Conservation (phyloP, 129 eudicot genomes). For the Erigeron canadensis region DNA sequence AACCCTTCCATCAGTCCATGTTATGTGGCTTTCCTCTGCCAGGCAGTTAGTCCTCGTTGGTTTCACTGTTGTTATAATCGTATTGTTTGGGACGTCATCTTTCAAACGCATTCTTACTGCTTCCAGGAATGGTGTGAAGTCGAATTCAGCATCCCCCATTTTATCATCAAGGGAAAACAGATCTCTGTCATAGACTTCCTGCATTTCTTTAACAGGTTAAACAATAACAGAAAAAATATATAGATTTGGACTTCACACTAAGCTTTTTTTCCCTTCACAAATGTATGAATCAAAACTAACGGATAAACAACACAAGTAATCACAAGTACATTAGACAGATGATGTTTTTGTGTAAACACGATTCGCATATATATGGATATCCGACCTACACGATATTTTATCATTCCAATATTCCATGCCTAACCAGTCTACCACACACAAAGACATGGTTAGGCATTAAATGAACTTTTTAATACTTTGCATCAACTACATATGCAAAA, state of each 20-base stretch:
- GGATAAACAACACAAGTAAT: background rate
- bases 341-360: background rate
- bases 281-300: background rate
- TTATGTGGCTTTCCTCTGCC: constrained; percentile 57
- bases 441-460: no score
- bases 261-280: no score
- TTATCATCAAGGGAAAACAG: constrained; percentile 50
- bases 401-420: no score
- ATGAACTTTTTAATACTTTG: no score
- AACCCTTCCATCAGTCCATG: constrained; percentile 44
- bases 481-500: no score
- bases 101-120: constrained; percentile 48
- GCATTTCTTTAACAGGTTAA: constrained; percentile 20
- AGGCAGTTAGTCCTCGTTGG: constrained; percentile 56
- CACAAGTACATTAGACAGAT: background rate
- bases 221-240: background rate
- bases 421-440: no score
- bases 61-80: constrained; percentile 44
- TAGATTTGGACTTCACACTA: no score
- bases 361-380: no score
- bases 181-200: constrained; percentile 59
- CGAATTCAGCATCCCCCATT: constrained; percentile 75
- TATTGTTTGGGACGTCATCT: constrained; percentile 34
- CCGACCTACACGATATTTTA: no score
- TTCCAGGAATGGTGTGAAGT: constrained; percentile 47